Percentiles rank a stretch among this genome's conserved stretches.
These are phyloP conservation scores for Penicillium digitatum DNA, from an alignment of 2,329 filamentous ascomycete species.

Conservation along the genomic window DNA sequence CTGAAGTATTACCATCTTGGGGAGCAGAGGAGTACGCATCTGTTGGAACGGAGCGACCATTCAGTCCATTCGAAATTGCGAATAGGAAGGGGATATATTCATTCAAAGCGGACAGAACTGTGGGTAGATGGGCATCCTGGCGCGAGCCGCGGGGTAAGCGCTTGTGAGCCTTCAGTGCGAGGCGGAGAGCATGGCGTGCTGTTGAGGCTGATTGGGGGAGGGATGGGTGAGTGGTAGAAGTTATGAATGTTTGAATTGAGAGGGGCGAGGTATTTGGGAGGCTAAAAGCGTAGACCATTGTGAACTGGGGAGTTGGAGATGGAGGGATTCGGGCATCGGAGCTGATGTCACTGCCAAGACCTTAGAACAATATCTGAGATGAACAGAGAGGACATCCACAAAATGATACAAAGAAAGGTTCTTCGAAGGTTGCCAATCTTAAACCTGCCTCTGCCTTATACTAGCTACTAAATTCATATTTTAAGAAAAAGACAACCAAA, in stretches of 20 bases:
- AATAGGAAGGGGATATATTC: slow-evolving; percentile 81
- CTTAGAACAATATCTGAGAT: neutral
- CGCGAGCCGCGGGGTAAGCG: slow-evolving; percentile 65
- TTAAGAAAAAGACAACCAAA: neutral
- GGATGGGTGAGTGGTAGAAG: slow-evolving; percentile 80
- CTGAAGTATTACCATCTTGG: neutral
- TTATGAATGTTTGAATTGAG: slow-evolving; percentile 72
- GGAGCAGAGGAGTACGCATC: neutral
- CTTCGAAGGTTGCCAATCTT: too few species aligned
- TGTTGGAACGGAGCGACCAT: slow-evolving; percentile 20
- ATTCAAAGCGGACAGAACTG: slow-evolving; percentile 65
- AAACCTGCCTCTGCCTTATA: neutral
- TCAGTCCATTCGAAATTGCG: slow-evolving; percentile 69
- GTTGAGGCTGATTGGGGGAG: slow-evolving; percentile 78
- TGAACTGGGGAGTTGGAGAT: slow-evolving; percentile 20
- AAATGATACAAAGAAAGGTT: too few species aligned
- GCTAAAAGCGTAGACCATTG: slow-evolving; percentile 84
- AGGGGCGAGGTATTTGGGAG: slow-evolving; percentile 87
- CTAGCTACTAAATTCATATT: neutral
- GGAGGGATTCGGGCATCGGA: neutral
- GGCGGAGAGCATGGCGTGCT: slow-evolving; percentile 75
- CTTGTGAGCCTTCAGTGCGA: slow-evolving; percentile 84
- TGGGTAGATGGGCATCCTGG: slow-evolving; percentile 66
- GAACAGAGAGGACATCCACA: too few species aligned
- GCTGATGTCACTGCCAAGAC: slow-evolving; percentile 7